Evolutionary conservation across 2,329 filamentous ascomycete species (phyloP).

Genomic region (Verticillium nonalfalfae): DNA sequence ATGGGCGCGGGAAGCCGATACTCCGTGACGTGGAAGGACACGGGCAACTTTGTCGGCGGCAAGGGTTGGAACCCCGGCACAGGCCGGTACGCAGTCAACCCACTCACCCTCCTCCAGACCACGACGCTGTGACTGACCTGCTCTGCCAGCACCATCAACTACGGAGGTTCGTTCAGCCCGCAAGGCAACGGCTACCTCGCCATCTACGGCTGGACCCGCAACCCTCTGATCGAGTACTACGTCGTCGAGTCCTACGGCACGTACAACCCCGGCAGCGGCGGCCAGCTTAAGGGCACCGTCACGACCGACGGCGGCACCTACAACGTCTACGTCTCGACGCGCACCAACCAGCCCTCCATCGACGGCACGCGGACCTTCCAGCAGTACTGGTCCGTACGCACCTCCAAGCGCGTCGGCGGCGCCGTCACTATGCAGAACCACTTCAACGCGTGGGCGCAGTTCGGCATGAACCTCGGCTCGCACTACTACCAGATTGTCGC

Average conservation of each 20-base stretch:
- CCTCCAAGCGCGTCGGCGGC: slow-evolving; percentile 38
- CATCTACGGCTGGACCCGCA: slow-evolving; percentile 51
- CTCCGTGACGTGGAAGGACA: slow-evolving; percentile 40
- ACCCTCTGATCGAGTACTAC: slow-evolving; percentile 53
- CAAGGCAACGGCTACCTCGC: slow-evolving; percentile 42
- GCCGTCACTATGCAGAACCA: slow-evolving; percentile 44
- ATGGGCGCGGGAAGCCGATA: slow-evolving; percentile 45
- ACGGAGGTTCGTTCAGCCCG: slow-evolving; percentile 38
- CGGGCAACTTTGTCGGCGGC: slow-evolving; percentile 40
- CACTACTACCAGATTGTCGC: slow-evolving; percentile 49
- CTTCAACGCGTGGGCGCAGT: slow-evolving; percentile 44
- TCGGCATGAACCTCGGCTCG: slow-evolving; percentile 37
- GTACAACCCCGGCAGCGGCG: slow-evolving; percentile 4
- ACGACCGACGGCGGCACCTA: slow-evolving; percentile 25
- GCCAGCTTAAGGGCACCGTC: slow-evolving; percentile 23
- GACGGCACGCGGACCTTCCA: slow-evolving; percentile 39
- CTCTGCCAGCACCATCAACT: slow-evolving; percentile 36
- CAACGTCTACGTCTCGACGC: slow-evolving; percentile 25
- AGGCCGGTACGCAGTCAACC: slow-evolving; percentile 16
- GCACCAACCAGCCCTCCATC: slow-evolving; percentile 37
- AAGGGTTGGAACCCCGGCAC: slow-evolving; percentile 41
- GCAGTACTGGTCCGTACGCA: slow-evolving; percentile 44
- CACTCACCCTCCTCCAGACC: too few relatives aligned
- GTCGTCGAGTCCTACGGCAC: slow-evolving; percentile 40
- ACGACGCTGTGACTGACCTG: not conserved